These are phyloP conservation scores for Acacia pycnantha DNA, from an alignment of 331 rosid genomes.

Conservation along the genomic window DNA sequence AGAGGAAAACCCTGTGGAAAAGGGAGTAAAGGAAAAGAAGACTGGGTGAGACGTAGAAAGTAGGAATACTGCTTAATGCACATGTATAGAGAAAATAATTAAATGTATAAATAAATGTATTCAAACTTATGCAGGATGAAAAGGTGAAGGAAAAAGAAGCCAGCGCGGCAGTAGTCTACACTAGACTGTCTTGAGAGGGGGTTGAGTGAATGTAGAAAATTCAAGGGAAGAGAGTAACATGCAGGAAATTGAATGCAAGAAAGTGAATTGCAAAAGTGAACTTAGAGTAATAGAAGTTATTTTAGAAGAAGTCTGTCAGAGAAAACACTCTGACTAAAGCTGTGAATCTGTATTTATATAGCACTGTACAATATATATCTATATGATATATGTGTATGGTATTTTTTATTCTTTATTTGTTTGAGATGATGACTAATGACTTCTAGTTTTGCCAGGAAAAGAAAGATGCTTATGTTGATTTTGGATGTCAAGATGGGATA, in stretches of 20 bases:
- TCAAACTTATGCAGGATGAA: not conserved
- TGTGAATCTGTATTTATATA: not conserved
- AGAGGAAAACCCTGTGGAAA: not conserved
- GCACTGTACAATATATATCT: not conserved
- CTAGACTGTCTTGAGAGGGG: not conserved
- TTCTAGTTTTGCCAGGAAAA: conserved; percentile 50
- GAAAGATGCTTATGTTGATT: conserved; percentile 54
- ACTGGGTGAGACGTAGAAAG: not conserved
- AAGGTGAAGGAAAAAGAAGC: not conserved
- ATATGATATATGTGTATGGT: not conserved
- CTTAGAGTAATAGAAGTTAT: not conserved
- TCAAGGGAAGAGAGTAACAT: not conserved
- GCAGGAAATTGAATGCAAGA: not conserved
- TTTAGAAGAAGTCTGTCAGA: not conserved
- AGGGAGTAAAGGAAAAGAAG: not conserved
- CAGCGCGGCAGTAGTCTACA: not conserved
- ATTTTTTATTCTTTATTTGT: not conserved
- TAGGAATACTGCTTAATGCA: not conserved
- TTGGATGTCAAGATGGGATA: conserved; percentile 57
- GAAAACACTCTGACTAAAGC: not conserved
- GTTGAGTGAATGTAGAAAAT: not conserved
- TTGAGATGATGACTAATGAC: conserved; percentile 22
- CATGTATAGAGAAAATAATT: not conserved
- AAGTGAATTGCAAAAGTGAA: not conserved
- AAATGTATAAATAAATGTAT: not conserved